Percentiles rank a stretch among this genome's conserved stretches.
Evolutionary conservation across 2,329 filamentous ascomycete genomes (phyloP).

Genomic region (Pestalotiopsis sp.): DNA sequence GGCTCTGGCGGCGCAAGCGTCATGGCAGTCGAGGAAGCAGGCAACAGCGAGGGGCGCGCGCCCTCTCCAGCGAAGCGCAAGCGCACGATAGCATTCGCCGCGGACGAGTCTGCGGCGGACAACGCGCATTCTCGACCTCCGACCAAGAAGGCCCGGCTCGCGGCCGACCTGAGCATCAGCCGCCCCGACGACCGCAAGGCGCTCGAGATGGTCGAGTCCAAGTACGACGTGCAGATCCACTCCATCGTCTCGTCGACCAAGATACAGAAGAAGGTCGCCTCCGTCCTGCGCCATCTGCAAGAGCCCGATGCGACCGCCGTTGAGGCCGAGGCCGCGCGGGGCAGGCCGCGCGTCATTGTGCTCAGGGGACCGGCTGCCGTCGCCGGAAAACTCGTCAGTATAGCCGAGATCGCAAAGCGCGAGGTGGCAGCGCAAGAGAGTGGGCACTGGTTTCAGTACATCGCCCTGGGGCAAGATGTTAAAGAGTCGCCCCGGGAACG

Average conservation of each 20-base stretch:
- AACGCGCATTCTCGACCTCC: neutral
- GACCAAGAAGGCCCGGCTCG: conserved; percentile 29
- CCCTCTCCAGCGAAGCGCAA: conserved; percentile 28
- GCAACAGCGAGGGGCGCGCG: neutral
- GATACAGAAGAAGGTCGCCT: conserved; percentile 57
- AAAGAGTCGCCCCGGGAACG: conserved; percentile 31
- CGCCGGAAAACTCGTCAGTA: conserved; percentile 67
- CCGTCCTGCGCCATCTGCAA: conserved; percentile 47
- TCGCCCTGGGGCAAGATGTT: conserved; percentile 53
- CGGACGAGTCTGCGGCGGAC: neutral
- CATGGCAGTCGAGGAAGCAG: neutral
- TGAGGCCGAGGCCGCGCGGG: conserved; percentile 19
- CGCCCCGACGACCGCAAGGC: conserved; percentile 41
- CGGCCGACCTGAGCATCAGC: conserved; percentile 27
- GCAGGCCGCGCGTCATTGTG: conserved; percentile 41
- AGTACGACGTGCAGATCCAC: conserved; percentile 53
- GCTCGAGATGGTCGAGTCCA: conserved; percentile 44
- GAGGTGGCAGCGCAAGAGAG: conserved; percentile 46
- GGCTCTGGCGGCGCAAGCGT: neutral
- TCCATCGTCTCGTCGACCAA: conserved; percentile 63
- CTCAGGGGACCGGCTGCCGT: conserved; percentile 54
- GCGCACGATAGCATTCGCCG: conserved; percentile 23
- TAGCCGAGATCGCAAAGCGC: conserved; percentile 67
- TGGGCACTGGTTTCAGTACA: conserved; percentile 58
- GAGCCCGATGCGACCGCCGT: conserved; percentile 22